Conservation (phyloP, 2,329 filamentous ascomycete genomes). For the Rachicladosporium sp. region DNA sequence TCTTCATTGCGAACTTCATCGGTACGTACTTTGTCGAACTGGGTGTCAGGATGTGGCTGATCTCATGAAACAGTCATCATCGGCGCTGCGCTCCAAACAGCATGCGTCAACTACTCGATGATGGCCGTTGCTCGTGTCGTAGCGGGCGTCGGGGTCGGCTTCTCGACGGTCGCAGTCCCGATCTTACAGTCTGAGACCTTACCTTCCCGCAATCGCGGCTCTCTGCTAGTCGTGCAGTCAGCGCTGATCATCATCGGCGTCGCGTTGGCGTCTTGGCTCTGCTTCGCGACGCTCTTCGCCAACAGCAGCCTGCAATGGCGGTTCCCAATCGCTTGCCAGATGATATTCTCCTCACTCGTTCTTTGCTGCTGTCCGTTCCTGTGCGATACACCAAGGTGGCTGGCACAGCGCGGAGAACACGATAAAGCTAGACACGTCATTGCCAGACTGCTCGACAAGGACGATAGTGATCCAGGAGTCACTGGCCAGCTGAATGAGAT, state of each 20-base stretch:
- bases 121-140: constrained; percentile 16
- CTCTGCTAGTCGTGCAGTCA: constrained; percentile 17
- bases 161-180: constrained; percentile 19
- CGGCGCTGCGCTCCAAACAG: constrained; percentile 15
- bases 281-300: constrained; percentile 17
- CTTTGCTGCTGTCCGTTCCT: constrained; percentile 18
- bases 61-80: constrained; percentile 11
- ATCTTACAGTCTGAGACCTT: constrained; percentile 20
- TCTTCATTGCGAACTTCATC: constrained; percentile 16
- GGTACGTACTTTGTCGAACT: neutral
- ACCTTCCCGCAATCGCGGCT: constrained; percentile 19
- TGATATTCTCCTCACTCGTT: constrained; percentile 18
- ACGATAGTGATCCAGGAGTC: constrained; percentile 21
- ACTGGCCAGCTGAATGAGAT: constrained; percentile 26
- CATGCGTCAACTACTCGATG: constrained; percentile 15
- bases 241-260: constrained; percentile 19
- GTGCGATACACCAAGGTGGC: constrained; percentile 18
- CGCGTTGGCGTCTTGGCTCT: constrained; percentile 18
- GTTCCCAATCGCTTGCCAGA: constrained; percentile 20
- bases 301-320: constrained; percentile 17
- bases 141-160: constrained; percentile 17
- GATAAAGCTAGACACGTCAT: constrained; percentile 18
- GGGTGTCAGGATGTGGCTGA: neutral
- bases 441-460: constrained; percentile 21
- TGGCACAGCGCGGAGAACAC: constrained; percentile 16